These are phyloP conservation scores for Monosporascus sp. DNA, from an alignment of 2,329 filamentous ascomycete species.

Conservation along the genomic window DNA sequence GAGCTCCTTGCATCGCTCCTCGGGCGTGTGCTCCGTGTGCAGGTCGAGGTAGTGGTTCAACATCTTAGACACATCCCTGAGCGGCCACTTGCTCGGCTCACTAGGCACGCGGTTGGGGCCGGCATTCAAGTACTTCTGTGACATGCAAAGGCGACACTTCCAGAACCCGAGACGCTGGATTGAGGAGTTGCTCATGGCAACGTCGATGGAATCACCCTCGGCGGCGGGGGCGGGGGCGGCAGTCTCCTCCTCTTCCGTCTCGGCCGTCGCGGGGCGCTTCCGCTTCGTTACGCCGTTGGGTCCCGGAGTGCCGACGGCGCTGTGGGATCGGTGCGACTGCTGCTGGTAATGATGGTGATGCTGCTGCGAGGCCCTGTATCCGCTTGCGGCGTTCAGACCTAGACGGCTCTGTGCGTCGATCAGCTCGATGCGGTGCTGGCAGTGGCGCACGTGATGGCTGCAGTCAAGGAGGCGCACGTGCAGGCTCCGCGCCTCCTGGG, in stretches of 20 bases:
- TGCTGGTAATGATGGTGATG: constrained; percentile 1
- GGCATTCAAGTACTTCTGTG: constrained; percentile 38
- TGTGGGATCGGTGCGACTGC: constrained; percentile 4
- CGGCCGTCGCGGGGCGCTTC: constrained; percentile 8
- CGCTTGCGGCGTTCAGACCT: not conserved
- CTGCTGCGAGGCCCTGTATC: constrained; percentile 8
- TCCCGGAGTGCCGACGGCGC: constrained; percentile 3
- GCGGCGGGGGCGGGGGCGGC: constrained; percentile 9
- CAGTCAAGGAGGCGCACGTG: constrained; percentile 39
- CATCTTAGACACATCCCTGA: constrained; percentile 42
- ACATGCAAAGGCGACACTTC: constrained; percentile 41
- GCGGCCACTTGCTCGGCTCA: constrained; percentile 41
- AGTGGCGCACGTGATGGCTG: constrained; percentile 38
- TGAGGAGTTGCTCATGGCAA: constrained; percentile 13
- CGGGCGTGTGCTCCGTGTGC: constrained; percentile 38
- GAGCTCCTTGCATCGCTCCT: constrained; percentile 38
- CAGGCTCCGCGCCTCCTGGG: constrained; percentile 36
- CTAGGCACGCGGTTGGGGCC: constrained; percentile 36
- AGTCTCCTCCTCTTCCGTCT: constrained; percentile 11
- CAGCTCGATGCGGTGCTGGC: constrained; percentile 36
- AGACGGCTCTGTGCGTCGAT: constrained; percentile 27
- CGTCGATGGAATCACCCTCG: constrained; percentile 11
- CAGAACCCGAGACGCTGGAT: constrained; percentile 41
- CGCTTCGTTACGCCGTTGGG: constrained; percentile 11
- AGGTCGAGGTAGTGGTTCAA: constrained; percentile 43